Evolutionary conservation across 768 basidiomycete genomes (phyloP), one percentile per base, ranked within the genome.

Genomic region (Pleurotus sapidus): DNA sequence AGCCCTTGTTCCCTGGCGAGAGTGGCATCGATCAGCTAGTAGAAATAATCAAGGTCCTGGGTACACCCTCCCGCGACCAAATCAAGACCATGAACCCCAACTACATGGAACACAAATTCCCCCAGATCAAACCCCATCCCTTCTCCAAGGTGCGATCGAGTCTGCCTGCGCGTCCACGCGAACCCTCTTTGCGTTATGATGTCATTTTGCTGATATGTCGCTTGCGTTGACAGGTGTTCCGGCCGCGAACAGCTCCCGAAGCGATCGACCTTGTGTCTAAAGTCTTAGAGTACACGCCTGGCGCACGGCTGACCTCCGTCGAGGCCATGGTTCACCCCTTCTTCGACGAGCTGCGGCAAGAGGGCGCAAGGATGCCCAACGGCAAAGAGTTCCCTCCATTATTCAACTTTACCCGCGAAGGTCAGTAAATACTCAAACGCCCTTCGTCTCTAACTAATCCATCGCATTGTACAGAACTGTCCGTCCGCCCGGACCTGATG

Each of bases 81-180:
- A 99, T 99, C 84, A 98, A 99, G 87, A 98, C 97, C 64, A 99
- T 99, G 97, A 99, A 99, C 75, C 97, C 97, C 56, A 99, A 99
- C 78, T 99, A 99, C 76, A 98, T 98, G 97, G 97, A 99, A 70
- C 97, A 99, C 85, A 98, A 98, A 75, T 99, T 99, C 80, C 97
- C 97, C 1, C 96, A 98, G 75, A 99, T 99, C 80, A 95, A 96
- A 71, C 94, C 95, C n/a, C 96, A 98, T 69, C 95, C 95, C 0
- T 98, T 98, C 80, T 90, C 89, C 69, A 98, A 98, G 87, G 93
- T 93, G 58, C 24, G 73, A 68, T 7, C 27, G 46, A n/a, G 34
- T 20, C 20, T 25, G 17, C 47, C 4, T 38, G 17, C 51, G 20
- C 39, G 51, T 6, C 49, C 17, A 34, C 34, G 15, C 30, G 30